A percentile compares a stretch with the other conserved stretches of the same genome.
Evolutionary conservation across 495 filamentous ascomycete species (phyloP).

Genomic region (Polyplosphaeria fusca): DNA sequence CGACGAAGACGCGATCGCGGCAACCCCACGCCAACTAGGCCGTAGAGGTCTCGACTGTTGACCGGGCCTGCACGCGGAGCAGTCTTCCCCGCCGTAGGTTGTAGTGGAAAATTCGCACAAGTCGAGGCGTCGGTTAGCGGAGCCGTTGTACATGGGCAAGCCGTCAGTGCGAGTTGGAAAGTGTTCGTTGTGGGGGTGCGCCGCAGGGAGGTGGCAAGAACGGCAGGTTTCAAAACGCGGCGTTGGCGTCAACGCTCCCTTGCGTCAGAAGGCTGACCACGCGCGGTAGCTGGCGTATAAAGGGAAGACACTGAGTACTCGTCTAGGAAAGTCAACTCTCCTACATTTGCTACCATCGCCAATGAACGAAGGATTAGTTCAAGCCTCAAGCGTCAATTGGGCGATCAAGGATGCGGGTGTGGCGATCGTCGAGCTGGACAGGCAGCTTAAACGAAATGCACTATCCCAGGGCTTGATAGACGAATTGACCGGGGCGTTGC

Average conservation of each 20-base stretch:
- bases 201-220: too few species aligned
- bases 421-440: conserved; percentile 15
- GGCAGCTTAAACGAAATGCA: conserved; percentile 25
- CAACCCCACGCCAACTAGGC: not conserved
- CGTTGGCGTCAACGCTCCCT: too few species aligned
- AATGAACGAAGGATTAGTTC: not conserved
- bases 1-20: not conserved
- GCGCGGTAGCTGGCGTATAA: not conserved
- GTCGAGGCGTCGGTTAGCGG: not conserved
- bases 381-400: conserved; percentile 7
- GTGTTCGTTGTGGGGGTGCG: too few species aligned
- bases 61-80: not conserved
- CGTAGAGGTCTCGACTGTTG: not conserved
- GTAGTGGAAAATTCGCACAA: not conserved
- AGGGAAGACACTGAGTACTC: not conserved
- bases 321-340: not conserved
- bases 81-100: not conserved
- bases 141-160: too few species aligned
- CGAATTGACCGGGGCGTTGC: conserved; percentile 11
- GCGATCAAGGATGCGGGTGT: conserved; percentile 20
- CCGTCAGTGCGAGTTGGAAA: too few species aligned
- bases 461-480: conserved; percentile 17
- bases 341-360: not conserved
- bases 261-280: too few species aligned
- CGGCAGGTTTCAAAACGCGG: too few species aligned